Base-by-base conservation (phyloP, 805 yeast genomes). In the Candida insectorum region DNA sequence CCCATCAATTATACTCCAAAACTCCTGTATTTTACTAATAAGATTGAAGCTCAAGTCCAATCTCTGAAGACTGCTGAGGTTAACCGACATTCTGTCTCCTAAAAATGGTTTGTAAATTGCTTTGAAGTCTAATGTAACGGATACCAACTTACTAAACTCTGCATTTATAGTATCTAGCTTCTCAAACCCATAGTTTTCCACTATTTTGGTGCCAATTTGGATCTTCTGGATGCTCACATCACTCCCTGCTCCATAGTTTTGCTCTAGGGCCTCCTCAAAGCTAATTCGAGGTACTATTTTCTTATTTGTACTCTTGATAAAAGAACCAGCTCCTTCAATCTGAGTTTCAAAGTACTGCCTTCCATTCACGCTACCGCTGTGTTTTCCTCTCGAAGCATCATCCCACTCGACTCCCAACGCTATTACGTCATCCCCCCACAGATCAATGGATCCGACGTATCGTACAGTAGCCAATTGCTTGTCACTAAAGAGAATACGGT, bases 351-450 rank as follows among this genome's bases (percentile, higher is more conserved):
- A 89, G 52, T 85, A 85, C 33, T 52, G 45, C 0, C 56, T 47
- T 0, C 81, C 85, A 14, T 73, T 62, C 17, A 76, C 40, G 1
- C 51, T 37, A 0, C 97, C 97, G 41, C 73, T 60, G 52, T 88
- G 77, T 47, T 80, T 85, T 1, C 97, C 97, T 22, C 87, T 63
- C 0, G 39, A 35, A 0, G 69, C 57, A 28, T 77, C 64, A 52
- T 89, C 97, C 96, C 96, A 89, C 54, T 89, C 96, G 3, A 89
- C 69, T 0, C 97, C 97, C 10, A 75, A 54, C 0, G 91, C 87
- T 1, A 43, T 25, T 0, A 54, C 61, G 7, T 54, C 51, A 0
- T 74, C 71, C 4, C 58, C 58, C 96, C 96, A 87, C n/a, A 39
- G 33, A 9, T 60, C 65, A 0, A 87, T 56, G 3, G 31, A 27